Evolutionary conservation across 2,329 filamentous ascomycete genomes (phyloP).

Genomic region (Tolypocladium inflatum): DNA sequence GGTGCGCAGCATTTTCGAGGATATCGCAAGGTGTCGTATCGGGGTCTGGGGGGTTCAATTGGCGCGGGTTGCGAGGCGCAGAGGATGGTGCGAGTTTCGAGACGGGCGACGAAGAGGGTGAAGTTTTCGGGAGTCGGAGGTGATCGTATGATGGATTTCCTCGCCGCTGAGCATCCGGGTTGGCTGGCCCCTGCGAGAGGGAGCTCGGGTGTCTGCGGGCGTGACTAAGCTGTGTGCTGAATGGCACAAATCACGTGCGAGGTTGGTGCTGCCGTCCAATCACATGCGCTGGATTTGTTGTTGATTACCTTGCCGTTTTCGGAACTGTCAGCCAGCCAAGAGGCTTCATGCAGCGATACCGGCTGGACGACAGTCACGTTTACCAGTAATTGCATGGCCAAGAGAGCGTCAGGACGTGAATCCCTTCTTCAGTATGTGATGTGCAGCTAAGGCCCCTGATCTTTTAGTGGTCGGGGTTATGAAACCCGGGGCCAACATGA

Average conservation of each 20-base stretch:
- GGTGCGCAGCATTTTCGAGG: slow-evolving; percentile 43
- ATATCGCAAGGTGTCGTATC: slow-evolving; percentile 8
- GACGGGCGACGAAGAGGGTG: slow-evolving; percentile 11
- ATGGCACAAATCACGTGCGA: neutral
- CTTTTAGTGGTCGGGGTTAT: too few species aligned
- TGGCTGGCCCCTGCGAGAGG: neutral
- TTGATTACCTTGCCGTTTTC: neutral
- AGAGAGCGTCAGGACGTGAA: too few species aligned
- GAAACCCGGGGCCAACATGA: too few species aligned
- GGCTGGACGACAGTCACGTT: neutral
- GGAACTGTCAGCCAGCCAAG: neutral
- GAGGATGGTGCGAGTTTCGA: slow-evolving; percentile 4
- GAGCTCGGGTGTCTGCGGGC: slow-evolving; percentile 1
- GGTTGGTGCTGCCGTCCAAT: neutral
- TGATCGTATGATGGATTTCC: slow-evolving; percentile 19
- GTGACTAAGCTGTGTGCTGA: slow-evolving; percentile 4
- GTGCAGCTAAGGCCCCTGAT: too few species aligned
- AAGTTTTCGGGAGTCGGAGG: slow-evolving; percentile 13
- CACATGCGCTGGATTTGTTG: neutral
- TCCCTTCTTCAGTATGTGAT: too few species aligned
- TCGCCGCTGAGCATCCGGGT: neutral
- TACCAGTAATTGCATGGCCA: neutral
- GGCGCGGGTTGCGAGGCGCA: slow-evolving; percentile 13
- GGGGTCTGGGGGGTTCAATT: slow-evolving; percentile 21
- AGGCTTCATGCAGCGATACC: neutral